These are phyloP conservation scores for Phytophthora agathidicida DNA, from an alignment of 352 stramenopile species.

Conservation along the genomic window DNA sequence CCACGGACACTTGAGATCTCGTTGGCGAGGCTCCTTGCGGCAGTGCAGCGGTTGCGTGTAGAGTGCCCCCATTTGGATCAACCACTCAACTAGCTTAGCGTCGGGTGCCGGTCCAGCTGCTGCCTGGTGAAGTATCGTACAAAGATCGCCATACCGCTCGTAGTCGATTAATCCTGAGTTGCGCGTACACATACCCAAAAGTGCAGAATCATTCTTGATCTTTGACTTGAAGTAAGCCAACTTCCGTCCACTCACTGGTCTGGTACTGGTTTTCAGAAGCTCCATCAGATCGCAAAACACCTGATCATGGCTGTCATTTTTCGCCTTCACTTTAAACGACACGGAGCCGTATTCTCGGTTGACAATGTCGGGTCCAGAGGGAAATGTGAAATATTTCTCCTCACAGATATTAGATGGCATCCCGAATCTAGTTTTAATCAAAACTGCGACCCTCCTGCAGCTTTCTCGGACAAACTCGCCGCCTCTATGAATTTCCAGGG, in stretches of 20 bases:
- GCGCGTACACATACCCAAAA: constrained; percentile 5
- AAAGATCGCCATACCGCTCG: constrained; percentile 8
- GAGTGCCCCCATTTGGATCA: constrained; percentile 35
- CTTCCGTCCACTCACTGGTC: neutral
- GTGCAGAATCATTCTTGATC: constrained; percentile 15
- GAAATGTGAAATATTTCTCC: constrained; percentile 20
- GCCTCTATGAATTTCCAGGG: neutral
- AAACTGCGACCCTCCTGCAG: constrained; percentile 1
- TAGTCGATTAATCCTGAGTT: too few relatives aligned
- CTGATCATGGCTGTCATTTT: neutral
- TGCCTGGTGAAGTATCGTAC: constrained; percentile 30
- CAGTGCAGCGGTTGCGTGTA: constrained; percentile 13
- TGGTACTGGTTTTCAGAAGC: constrained; percentile 4
- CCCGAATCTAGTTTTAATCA: constrained; percentile 26
- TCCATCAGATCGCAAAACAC: constrained; percentile 20
- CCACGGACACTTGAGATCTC: neutral
- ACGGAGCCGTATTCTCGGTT: constrained; percentile 5
- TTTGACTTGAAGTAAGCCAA: constrained; percentile 1
- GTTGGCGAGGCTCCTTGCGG: constrained; percentile 2
- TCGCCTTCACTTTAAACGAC: constrained; percentile 9
- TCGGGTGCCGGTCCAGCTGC: constrained; percentile 29
- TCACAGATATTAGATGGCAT: constrained; percentile 1
- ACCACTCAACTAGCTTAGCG: constrained; percentile 34
- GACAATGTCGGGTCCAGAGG: constrained; percentile 14
- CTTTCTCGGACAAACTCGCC: neutral